Percentiles rank a stretch among this genome's conserved stretches.
These are phyloP conservation scores for Hevea brasiliensis DNA, from an alignment of 345 rosid species.

Conservation along the genomic window DNA sequence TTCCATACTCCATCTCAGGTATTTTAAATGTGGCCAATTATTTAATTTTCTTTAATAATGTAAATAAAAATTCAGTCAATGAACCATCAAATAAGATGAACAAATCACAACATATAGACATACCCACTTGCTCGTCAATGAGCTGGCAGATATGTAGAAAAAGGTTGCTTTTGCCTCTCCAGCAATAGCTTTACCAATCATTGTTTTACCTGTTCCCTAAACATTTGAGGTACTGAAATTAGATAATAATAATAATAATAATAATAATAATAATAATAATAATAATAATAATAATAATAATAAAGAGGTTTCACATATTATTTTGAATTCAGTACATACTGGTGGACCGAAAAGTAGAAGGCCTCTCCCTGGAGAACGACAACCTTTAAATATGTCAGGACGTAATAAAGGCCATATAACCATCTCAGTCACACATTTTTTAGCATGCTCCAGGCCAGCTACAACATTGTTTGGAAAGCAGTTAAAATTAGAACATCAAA, in stretches of 20 bases:
- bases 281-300: too few species aligned
- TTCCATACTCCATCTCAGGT: background rate
- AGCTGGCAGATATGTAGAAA: conserved; percentile 97
- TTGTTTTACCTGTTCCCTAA: conserved; percentile 97
- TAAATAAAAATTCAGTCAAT: background rate
- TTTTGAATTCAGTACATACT: conserved; percentile 46
- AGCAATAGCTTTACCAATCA: conserved; percentile 99
- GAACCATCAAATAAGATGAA: conserved; percentile 13
- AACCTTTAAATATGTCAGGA: conserved; percentile 92
- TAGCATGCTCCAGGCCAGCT: conserved; percentile 99
- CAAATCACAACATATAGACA: conserved; percentile 46
- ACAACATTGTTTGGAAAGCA: conserved; percentile 30
- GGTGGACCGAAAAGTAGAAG: conserved; percentile 99
- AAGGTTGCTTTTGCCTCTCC: conserved; percentile 99
- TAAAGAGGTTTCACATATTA: conserved; percentile 1
- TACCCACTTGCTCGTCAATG: conserved; percentile 99
- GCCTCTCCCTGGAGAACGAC: conserved; percentile 98
- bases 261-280: too few species aligned
- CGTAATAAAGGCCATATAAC: conserved; percentile 96
- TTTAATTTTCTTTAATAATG: background rate
- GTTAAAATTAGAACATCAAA: conserved; percentile 22
- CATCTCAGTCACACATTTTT: conserved; percentile 98
- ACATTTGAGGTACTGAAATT: conserved; percentile 21
- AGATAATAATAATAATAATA: too few species aligned
- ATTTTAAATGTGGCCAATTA: background rate